Percentiles rank a stretch among this genome's conserved stretches.
Conservation (phyloP, 768 basidiomycete species). For the Galerina sulciceps region DNA sequence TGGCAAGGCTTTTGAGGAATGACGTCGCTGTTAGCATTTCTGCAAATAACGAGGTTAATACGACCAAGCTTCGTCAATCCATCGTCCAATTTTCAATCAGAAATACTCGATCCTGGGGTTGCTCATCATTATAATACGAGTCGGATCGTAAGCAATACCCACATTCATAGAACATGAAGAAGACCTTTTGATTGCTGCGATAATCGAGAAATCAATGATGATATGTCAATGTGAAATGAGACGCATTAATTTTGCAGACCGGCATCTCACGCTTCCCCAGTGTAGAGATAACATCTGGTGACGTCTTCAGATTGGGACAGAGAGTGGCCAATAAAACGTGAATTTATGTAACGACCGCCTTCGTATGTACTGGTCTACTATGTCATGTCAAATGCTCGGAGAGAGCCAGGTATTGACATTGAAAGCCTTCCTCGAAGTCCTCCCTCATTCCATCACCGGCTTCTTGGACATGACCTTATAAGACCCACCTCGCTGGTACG, state of each 20-base stretch:
- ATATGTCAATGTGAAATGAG: neutral
- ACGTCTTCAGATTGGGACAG: too few relatives aligned
- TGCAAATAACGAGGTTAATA: too few relatives aligned
- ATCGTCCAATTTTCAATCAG: too few relatives aligned
- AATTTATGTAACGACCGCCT: too few relatives aligned
- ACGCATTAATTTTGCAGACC: neutral
- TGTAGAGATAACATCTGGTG: neutral
- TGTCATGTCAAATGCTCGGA: neutral
- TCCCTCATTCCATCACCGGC: too few relatives aligned
- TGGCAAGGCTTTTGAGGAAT: too few relatives aligned
- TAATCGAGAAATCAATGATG: neutral
- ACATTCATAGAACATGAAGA: conserved; percentile 1
- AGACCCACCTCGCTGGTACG: too few relatives aligned
- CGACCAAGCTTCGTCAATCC: too few relatives aligned
- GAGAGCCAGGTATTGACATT: neutral
- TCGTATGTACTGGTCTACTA: neutral
- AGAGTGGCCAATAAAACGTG: too few relatives aligned
- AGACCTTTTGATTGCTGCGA: conserved; percentile 2
- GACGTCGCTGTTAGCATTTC: too few relatives aligned
- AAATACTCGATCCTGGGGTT: too few relatives aligned
- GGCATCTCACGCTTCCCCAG: conserved; percentile 6
- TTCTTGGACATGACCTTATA: too few relatives aligned
- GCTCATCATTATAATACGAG: neutral
- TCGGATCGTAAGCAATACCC: neutral
- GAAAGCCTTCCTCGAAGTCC: neutral